These are phyloP conservation scores for Aspergillus baeticus DNA, from an alignment of 495 filamentous ascomycete genomes.

Conservation along the genomic window DNA sequence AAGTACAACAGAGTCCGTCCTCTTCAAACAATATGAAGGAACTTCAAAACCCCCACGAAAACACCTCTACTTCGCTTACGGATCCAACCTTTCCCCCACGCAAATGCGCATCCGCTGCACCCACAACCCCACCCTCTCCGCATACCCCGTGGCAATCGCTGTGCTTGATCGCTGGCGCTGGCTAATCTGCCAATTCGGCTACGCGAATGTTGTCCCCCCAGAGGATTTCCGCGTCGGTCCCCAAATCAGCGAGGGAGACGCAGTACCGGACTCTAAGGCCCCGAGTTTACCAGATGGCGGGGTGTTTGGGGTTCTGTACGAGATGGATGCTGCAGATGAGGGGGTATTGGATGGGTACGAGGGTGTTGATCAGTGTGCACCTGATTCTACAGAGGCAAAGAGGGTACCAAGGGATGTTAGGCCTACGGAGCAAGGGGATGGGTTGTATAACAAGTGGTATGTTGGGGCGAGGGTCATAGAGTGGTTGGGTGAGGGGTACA, in stretches of 20 bases:
- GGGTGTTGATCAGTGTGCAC: conserved; percentile 32
- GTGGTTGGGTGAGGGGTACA: conserved; percentile 32
- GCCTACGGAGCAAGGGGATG: conserved; percentile 35
- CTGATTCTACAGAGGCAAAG: background rate
- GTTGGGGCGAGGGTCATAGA: conserved; percentile 28
- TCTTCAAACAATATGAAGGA: background rate
- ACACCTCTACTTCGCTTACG: conserved; percentile 69
- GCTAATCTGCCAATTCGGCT: conserved; percentile 66
- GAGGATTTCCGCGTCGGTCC: conserved; percentile 22
- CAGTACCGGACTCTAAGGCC: conserved; percentile 18
- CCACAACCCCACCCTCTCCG: conserved; percentile 46
- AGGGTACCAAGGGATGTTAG: conserved; percentile 41
- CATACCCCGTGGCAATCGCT: conserved; percentile 44
- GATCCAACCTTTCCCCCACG: conserved; percentile 64
- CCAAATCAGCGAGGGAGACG: conserved; percentile 18
- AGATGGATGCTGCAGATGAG: conserved; percentile 43
- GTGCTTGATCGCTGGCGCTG: conserved; percentile 56
- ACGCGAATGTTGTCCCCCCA: conserved; percentile 63
- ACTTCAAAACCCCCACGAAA: background rate
- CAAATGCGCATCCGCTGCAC: conserved; percentile 68
- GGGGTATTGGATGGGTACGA: conserved; percentile 41
- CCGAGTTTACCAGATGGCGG: conserved; percentile 23
- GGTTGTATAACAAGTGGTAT: conserved; percentile 44
- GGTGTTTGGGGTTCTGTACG: conserved; percentile 63
- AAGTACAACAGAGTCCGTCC: too few species aligned